Evolutionary conservation across 306 rosid genomes (phyloP), one percentile per base, ranked within the genome.

Genomic region (Trifolium repens): DNA sequence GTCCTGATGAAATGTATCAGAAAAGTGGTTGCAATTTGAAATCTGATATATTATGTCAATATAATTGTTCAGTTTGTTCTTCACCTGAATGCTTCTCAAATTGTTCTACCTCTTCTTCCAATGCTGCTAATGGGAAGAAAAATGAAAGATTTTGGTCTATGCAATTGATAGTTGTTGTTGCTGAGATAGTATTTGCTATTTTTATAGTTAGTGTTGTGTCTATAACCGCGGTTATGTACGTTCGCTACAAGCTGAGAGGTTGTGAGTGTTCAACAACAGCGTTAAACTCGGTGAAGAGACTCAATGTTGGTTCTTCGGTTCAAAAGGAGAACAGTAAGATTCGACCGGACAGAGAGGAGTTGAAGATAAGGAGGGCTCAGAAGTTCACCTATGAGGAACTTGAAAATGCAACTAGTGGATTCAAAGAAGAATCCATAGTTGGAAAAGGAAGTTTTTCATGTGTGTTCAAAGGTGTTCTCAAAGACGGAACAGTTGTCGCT

Each of bases 391-490:
- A 93, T 13, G 88, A 90, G 79, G 98, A 93, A 44, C 96, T 93
- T 19, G 93, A 90, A 79, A 82, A 79, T 43, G 96, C 96, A 34
- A 93, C 96, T 0, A 57, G 72, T 5, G 91, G 98, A 43, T 93
- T 93, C 81, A 85, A 86, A 80, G 92, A 90, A 64, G 96, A 90
- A 70, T 86, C 93, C 17, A 67, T 93, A 14, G 94, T 91, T 10
- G 98, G 98, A 4, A 91, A 90, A 79, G 98, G 98, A 79, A 94
- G 98, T 65, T 94, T 93, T 72, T 93, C 98, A 0, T 87, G 89
- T 79, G 98, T 93, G 63, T 90, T 93, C 50, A 79, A 91, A 69
- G 98, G 98, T 15, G 85, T 86, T 76, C 72, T 93, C 62, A 89
- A 89, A 80, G 96, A 93, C 26, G 96, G 91, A 11, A 93, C 96